Base-by-base conservation (phyloP, 495 filamentous ascomycete species). In the Penicillium riverlandense region DNA sequence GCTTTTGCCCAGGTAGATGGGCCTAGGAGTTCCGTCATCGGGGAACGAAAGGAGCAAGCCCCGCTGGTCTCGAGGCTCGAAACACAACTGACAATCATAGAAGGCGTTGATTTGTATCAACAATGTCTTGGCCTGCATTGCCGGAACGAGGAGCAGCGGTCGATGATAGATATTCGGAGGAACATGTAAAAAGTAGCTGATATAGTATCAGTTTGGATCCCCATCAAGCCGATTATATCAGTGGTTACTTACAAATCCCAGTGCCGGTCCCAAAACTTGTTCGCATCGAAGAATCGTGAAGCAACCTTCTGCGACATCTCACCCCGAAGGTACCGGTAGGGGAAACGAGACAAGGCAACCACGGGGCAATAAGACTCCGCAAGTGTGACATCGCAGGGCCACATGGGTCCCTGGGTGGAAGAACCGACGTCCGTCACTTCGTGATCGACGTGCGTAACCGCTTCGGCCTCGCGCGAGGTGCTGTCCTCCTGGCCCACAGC, bases 191-290 rank as follows among this genome's bases (percentile, higher is more conserved):
- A 84, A 88, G 64, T 84, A 89, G 34, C 87, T 90, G 22, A 22
- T 2, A 22, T 6, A 4, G 6, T 22, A 22, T 22, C 4, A 22
- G 22, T 22, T 22, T 22, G 22, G 4, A 4, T 22, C 2, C 4
- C 22, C 22, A 22, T 22, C 22, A 22, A 22, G 22, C 6, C 6
- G 36, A 37, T 9, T 13, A 9, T 45, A 22, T 22, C 38, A 40
- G 29, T 33, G 11, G 11, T 31, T 22, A 78, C 83, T 77, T 68
- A 94, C 87, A 92, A 49, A 45, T 88, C 82, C 88, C 87, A 95
- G 32, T 62, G 45, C 2, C 77, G 70, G 2, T 73, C 50, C 49
- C 80, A 79, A 48, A 85, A 72, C 28, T 79, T 76, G 8, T 70
- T 63, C 0, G 51, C 61, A 35, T 84, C 80, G 48, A 83, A 82